Evolutionary conservation across 257 asterid genomes (phyloP).

Genomic region (Solanum gracilifrons): DNA sequence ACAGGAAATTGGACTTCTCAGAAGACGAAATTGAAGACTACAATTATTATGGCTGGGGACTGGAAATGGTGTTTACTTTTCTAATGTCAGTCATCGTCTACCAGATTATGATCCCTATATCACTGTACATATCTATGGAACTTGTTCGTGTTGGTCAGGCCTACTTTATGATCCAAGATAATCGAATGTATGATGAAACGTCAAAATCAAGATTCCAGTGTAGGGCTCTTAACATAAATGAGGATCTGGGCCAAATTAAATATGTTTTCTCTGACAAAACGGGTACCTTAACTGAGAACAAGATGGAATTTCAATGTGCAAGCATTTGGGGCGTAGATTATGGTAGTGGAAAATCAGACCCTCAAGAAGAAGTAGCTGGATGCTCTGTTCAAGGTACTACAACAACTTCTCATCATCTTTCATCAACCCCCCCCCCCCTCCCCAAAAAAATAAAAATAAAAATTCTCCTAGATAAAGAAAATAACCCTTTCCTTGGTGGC

Average conservation of each 20-base stretch:
- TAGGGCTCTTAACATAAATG: slow-evolving; percentile 93
- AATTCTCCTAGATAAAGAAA: neutral
- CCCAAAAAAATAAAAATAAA: neutral
- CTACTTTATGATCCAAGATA: slow-evolving; percentile 78
- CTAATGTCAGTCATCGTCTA: slow-evolving; percentile 93
- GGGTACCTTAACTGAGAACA: slow-evolving; percentile 95
- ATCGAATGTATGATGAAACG: slow-evolving; percentile 51
- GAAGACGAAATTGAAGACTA: slow-evolving; percentile 35
- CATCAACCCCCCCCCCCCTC: neutral
- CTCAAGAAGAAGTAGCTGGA: slow-evolving; percentile 31
- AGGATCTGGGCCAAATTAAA: slow-evolving; percentile 95
- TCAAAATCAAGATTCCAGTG: slow-evolving; percentile 89
- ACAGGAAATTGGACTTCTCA: slow-evolving; percentile 60
- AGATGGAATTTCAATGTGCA: slow-evolving; percentile 96
- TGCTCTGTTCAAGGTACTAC: slow-evolving; percentile 53
- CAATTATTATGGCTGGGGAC: slow-evolving; percentile 77
- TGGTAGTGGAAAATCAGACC: slow-evolving; percentile 20
- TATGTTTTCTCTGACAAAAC: slow-evolving; percentile 97
- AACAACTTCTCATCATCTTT: neutral
- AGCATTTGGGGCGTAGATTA: slow-evolving; percentile 76
- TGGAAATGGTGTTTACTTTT: slow-evolving; percentile 81
- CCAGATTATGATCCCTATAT: slow-evolving; percentile 96
- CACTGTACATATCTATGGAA: slow-evolving; percentile 94
- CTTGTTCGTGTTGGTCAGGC: slow-evolving; percentile 99
- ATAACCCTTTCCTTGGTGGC: neutral